Conservation (phyloP, 805 yeast genomes). For the Lipomyces sp. region DNA sequence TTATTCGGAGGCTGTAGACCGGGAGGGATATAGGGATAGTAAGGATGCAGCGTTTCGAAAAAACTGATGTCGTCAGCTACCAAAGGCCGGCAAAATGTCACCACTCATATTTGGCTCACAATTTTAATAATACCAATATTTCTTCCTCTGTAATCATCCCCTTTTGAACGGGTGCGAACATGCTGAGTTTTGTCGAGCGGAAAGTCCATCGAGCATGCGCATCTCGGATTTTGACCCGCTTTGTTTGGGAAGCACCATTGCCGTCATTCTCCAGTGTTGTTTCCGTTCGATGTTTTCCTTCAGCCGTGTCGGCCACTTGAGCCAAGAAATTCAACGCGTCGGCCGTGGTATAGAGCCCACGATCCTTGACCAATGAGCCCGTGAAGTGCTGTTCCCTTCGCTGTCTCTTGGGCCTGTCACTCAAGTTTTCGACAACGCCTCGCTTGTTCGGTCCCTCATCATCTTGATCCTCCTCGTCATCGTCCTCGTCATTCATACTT, state of each 20-base stretch:
- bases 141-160: slow-evolving; percentile 61
- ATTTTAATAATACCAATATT: slow-evolving; percentile 42
- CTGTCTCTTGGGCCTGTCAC: neutral
- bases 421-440: too few species aligned
- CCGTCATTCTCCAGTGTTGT: neutral
- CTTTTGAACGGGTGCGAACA: slow-evolving; percentile 41
- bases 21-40: slow-evolving; percentile 82
- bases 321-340: slow-evolving; percentile 50
- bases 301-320: slow-evolving; percentile 45
- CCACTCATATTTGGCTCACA: slow-evolving; percentile 16
- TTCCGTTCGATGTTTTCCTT: slow-evolving; percentile 23
- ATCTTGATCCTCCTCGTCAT: slow-evolving; percentile 44
- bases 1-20: slow-evolving; percentile 69
- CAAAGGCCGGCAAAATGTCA: neutral
- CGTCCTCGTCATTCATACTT: slow-evolving; percentile 23
- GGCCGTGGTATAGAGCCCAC: slow-evolving; percentile 46
- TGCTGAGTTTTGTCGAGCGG: slow-evolving; percentile 30
- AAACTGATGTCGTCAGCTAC: slow-evolving; percentile 48
- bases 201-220: slow-evolving; percentile 31
- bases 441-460: neutral
- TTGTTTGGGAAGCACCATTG: slow-evolving; percentile 12
- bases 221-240: slow-evolving; percentile 5
- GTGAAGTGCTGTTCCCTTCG: slow-evolving; percentile 14
- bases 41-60: slow-evolving; percentile 83
- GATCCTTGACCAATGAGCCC: slow-evolving; percentile 33